Evolutionary conservation across 208 protist genomes (phyloP).

Genomic region (Balamuthia mandrillaris): DNA sequence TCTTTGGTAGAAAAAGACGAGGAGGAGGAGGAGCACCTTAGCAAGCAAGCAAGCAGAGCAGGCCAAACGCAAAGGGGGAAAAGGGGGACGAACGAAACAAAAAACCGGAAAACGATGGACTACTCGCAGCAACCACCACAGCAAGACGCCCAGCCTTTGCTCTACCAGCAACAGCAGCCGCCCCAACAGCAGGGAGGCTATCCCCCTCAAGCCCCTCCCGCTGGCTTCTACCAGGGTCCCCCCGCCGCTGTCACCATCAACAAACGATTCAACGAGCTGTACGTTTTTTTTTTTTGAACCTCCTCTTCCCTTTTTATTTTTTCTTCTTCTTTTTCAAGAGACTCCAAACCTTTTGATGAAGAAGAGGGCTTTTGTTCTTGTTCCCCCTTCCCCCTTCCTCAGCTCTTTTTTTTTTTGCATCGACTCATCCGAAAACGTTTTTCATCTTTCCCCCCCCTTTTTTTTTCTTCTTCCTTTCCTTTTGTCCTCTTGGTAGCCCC

Average conservation of each 20-base stretch:
- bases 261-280: conserved; percentile 1
- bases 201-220: too few species aligned
- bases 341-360: too few species aligned
- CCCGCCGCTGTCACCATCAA: background rate
- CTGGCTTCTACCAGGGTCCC: too few species aligned
- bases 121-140: too few species aligned
- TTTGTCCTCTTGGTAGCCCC: background rate
- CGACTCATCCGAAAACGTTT: background rate
- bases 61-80: too few species aligned
- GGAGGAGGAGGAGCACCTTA: too few species aligned
- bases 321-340: background rate
- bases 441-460: background rate
- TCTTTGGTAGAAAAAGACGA: too few species aligned
- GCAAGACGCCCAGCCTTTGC: background rate
- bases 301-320: background rate
- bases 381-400: background rate
- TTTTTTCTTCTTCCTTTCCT: background rate
- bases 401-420: background rate
- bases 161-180: background rate
- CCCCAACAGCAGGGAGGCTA: conserved; percentile 27
- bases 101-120: too few species aligned
- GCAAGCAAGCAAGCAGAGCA: too few species aligned
- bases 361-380: too few species aligned
- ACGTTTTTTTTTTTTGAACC: background rate
- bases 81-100: too few species aligned